Evolutionary conservation across 768 basidiomycete genomes (phyloP), one percentile per base, ranked within the genome.

Genomic region (Leucosporidium yakuticum): DNA sequence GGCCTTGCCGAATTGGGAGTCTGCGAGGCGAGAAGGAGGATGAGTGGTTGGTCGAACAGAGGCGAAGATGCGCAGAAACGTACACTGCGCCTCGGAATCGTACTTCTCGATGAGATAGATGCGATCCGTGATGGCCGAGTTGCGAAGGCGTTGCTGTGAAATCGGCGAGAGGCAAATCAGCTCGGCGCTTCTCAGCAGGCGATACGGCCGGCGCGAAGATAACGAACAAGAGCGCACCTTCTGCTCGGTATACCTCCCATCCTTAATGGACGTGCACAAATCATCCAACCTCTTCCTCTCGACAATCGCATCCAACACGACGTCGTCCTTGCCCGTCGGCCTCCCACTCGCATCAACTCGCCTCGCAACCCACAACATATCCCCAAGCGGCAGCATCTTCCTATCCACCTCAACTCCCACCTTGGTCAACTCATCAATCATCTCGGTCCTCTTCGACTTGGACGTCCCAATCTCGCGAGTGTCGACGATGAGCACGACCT

Each of bases 251-350:
- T 79, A 79, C 56, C 80, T 65, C 15, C 79, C 79, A 62, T 81
- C 81, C 53, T 68, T 72, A 64, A 82, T 79, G 54, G 78, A 79
- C 23, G 25, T 53, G 32, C 77, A 76, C 51, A 81, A 61, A 74
- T 82, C 81, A 60, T 81, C 81, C 31, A 81, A 63, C 51, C 80
- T 54, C 70, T 82, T 82, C 62, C 81, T 69, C 76, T 82, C 81
- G 14, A 79, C 77, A 19, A 81, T 79, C 62, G 78, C 81, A 62
- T 81, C 80, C 53, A 82, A 65, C 17, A 81, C 81, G 65, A 78
- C 78, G 60, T 81, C 80, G 32, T 77, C 75, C 57, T 77, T 75
- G 68, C 77, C 47, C 70, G 74, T 14, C 73, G 69, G 32, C 55
- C 60, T 47, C 12, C 61, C 53, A n/a, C 44, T 29, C 34, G 53